These are phyloP conservation scores for Domatiomyces catenatus DNA, from an alignment of 2,329 filamentous ascomycete species.

Conservation along the genomic window DNA sequence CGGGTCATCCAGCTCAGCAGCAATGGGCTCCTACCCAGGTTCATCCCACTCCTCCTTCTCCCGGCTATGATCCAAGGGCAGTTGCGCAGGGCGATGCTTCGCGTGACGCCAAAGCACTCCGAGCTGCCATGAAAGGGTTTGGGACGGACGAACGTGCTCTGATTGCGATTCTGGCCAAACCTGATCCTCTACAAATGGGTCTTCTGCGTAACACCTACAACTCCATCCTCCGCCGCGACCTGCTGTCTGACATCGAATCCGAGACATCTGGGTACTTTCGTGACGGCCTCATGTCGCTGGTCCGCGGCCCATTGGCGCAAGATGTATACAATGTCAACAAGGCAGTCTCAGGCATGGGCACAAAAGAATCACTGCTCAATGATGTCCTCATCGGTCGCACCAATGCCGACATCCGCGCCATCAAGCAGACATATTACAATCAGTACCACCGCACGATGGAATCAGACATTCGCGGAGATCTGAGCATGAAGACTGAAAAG, in stretches of 20 bases:
- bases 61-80: constrained; percentile 54
- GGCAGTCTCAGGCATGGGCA: constrained; percentile 65
- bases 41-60: constrained; percentile 37
- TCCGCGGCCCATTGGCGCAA: constrained; percentile 61
- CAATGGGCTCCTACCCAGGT: constrained; percentile 18
- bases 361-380: constrained; percentile 72
- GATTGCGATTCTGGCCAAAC: constrained; percentile 52
- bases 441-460: constrained; percentile 54
- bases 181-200: constrained; percentile 65
- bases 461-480: constrained; percentile 56
- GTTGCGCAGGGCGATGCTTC: constrained; percentile 51
- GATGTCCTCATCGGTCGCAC: constrained; percentile 69
- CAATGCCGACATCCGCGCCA: constrained; percentile 76
- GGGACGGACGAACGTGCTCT: constrained; percentile 73
- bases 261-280: constrained; percentile 65
- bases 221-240: constrained; percentile 47
- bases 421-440: constrained; percentile 62
- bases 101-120: constrained; percentile 53
- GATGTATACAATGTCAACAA: constrained; percentile 58
- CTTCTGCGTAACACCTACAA: constrained; percentile 53
- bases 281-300: constrained; percentile 57
- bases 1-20: constrained; percentile 1
- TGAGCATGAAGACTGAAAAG: constrained; percentile 71
- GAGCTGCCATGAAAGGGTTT: constrained; percentile 82
- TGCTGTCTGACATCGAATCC: constrained; percentile 59